Conservation (phyloP, 1,284 basidiomycete species). For the Apiotrichum brassicae region DNA sequence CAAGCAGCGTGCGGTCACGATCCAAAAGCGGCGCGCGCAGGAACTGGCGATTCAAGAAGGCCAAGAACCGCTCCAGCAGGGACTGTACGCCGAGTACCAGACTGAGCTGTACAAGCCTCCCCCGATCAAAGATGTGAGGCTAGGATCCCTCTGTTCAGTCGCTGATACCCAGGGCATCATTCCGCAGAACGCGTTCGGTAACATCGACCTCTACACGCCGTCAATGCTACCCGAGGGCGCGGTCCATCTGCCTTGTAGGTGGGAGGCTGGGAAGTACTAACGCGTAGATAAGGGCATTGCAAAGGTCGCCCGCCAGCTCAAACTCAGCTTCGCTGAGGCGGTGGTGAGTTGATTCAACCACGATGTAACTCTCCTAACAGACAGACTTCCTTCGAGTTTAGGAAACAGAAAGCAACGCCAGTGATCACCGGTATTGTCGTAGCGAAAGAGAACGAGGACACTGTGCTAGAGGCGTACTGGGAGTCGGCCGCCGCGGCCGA, state of each 20-base stretch:
- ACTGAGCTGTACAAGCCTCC: constrained; percentile 74
- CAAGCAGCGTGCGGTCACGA: constrained; percentile 77
- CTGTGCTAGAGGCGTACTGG: constrained; percentile 80
- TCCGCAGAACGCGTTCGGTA: constrained; percentile 93
- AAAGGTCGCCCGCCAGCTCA: constrained; percentile 81
- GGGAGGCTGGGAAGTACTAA: not conserved
- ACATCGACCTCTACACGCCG: constrained; percentile 91
- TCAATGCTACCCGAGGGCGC: constrained; percentile 89
- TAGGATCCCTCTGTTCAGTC: not conserved
- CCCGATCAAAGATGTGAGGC: constrained; percentile 70
- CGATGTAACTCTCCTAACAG: constrained; percentile 6
- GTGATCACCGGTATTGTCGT: constrained; percentile 81
- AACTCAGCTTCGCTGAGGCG: constrained; percentile 87
- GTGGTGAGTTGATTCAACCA: constrained; percentile 49
- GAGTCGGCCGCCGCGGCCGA: constrained; percentile 70
- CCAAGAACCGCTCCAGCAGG: constrained; percentile 68
- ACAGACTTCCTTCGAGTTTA: constrained; percentile 77
- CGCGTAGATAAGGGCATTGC: constrained; percentile 70
- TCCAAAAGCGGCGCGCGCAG: constrained; percentile 73
- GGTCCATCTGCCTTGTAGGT: constrained; percentile 79
- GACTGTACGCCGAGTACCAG: constrained; percentile 77
- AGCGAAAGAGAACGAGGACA: constrained; percentile 68
- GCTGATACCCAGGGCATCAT: constrained; percentile 69
- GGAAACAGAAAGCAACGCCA: constrained; percentile 78
- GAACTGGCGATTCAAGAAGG: constrained; percentile 60